phyloP scores from a whole-genome alignment of 2,329 filamentous ascomycete genomes.

The Cytospora piceicola region DNA sequence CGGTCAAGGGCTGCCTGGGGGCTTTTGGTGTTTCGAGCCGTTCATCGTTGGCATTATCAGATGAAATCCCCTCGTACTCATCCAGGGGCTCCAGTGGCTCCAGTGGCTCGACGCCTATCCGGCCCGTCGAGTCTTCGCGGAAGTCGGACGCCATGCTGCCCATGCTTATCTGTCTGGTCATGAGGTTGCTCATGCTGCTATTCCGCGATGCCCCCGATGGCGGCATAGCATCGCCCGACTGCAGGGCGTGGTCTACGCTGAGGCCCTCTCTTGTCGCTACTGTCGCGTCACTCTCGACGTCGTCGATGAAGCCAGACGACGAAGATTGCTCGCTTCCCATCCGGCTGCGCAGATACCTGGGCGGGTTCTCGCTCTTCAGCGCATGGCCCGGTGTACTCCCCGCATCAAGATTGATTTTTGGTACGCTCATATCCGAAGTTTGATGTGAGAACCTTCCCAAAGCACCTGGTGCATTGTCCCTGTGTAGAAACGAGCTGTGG shows the following conservation, averaged over 20 bases:
- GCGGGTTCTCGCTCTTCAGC: constrained; percentile 52
- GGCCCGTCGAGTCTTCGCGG: constrained; percentile 54
- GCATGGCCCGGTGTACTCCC: constrained; percentile 53
- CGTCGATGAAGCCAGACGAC: constrained; percentile 63
- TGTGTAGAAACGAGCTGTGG: constrained; percentile 40
- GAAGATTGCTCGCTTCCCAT: constrained; percentile 64
- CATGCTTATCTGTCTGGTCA: constrained; percentile 81
- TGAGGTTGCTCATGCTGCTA: constrained; percentile 53
- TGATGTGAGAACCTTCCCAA: constrained; percentile 39
- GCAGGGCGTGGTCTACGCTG: constrained; percentile 77
- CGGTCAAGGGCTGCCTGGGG: constrained; percentile 56
- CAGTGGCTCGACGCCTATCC: constrained; percentile 48
- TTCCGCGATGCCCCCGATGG: constrained; percentile 52
- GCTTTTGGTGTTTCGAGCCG: constrained; percentile 73
- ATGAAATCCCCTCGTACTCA: constrained; percentile 47
- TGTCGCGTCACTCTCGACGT: constrained; percentile 74
- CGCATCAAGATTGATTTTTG: constrained; percentile 44
- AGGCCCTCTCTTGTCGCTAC: constrained; percentile 49
- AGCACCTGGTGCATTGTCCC: constrained; percentile 34
- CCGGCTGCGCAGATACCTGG: constrained; percentile 62
- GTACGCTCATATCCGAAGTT: constrained; percentile 41
- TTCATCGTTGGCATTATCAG: constrained; percentile 43
- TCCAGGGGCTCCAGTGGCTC: constrained; percentile 56
- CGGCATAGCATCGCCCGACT: constrained; percentile 77
- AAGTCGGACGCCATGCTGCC: constrained; percentile 87